phyloP scores from a whole-genome alignment of 2,329 filamentous ascomycete species.

The Diaporthe citrichinensis region DNA sequence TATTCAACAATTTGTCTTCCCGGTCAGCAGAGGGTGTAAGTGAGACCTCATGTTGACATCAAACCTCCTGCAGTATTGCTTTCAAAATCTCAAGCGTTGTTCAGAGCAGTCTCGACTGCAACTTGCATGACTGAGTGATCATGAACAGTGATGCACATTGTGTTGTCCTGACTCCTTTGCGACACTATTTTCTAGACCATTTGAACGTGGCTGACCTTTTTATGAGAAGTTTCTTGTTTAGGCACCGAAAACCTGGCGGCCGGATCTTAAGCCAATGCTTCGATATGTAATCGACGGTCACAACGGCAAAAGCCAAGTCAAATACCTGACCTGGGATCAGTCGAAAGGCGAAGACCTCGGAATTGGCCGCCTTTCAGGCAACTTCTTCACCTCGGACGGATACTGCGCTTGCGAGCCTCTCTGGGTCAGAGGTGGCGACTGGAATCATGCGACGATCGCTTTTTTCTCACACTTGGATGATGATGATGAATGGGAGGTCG shows the following conservation, averaged over 20 bases:
- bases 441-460: constrained; percentile 30
- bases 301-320: neutral
- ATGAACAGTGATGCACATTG: neutral
- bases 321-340: constrained; percentile 34
- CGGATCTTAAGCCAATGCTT: constrained; percentile 19
- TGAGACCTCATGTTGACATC: neutral
- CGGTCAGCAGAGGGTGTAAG: neutral
- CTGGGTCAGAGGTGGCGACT: neutral
- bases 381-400: neutral
- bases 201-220: neutral
- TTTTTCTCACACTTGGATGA: neutral
- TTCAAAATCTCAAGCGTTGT: no score
- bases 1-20: neutral
- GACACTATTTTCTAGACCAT: neutral
- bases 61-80: neutral
- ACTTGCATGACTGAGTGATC: neutral
- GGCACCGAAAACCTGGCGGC: neutral
- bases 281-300: neutral
- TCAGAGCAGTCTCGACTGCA: neutral
- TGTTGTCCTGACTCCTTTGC: neutral
- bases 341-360: no score
- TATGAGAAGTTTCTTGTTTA: neutral
- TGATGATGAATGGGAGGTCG: neutral
- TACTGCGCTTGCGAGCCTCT: constrained; percentile 5
- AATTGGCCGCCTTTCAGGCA: no score